Evolutionary conservation across 1,284 basidiomycete genomes (phyloP), one percentile per base, ranked within the genome.

Genomic region (Leccinum subrobustum): DNA sequence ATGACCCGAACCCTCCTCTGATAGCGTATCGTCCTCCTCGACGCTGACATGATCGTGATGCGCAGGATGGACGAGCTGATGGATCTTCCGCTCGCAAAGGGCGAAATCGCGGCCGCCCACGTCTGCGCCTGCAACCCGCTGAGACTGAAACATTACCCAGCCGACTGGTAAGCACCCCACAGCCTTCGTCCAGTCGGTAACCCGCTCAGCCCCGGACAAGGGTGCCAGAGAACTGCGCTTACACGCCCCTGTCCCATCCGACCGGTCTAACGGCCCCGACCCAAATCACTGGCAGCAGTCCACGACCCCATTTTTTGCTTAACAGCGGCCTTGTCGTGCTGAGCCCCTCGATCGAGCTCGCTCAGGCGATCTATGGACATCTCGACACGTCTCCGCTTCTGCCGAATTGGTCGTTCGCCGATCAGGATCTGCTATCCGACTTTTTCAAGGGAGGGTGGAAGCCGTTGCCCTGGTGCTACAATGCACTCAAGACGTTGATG

Each of bases 81-180:
- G 78, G 81, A 87, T 20, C 67, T 93, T 29, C 81, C 85, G 8
- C 76, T 95, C 2, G 83, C 83, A 7, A 67, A 71, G 25, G 89
- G 86, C 65, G 85, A 87, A 74, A 95, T 98, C 62, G 94, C 92
- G 3, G 94, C 94, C 0, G 83, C 80, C 0, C 95, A 96, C 65
- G 95, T 88, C 7, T 98, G 96, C 71, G 89, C 95, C 1, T 98
- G 96, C 79, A 98, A 98, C 72, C 95, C 96, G 8, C 85, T 87
- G 55, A 88, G 86, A 70, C 76, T 96, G 48, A 67, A 81, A 1
- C 92, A 95, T 69, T 98, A 98, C 75, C 96, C 96, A 3, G 68
- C 72, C 6, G 93, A 97, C 72, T 98, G 96, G 96, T 94, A 68
- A 78, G 83, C 33, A 55, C 48, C 54, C 44, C 60, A 50, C 58